phyloP scores from a whole-genome alignment of 768 basidiomycete genomes.

The Lactarius akahatsu region DNA sequence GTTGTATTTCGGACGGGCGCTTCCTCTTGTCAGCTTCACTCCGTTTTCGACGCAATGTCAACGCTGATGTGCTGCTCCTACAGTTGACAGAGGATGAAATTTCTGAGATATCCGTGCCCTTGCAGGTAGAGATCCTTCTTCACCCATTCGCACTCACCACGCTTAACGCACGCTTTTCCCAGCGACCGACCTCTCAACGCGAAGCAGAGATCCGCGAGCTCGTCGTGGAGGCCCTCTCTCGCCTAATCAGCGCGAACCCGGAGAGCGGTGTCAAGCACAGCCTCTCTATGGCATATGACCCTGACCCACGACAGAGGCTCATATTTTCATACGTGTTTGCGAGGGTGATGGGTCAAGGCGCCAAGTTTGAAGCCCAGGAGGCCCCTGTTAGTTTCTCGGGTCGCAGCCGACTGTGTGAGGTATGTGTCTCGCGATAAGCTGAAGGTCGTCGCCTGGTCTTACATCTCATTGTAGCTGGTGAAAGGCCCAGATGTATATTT shows the following conservation, averaged over 20 bases:
- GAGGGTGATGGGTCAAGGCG: conserved; percentile 75
- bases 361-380: conserved; percentile 67
- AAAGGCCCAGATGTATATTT: conserved; percentile 66
- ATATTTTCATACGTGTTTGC: conserved; percentile 87
- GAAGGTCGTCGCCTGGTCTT: background rate
- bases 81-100: conserved; percentile 18
- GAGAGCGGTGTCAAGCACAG: conserved; percentile 90
- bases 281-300: conserved; percentile 72
- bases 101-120: background rate
- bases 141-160: background rate
- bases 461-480: conserved; percentile 51
- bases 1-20: conserved; percentile 52
- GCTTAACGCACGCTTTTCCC: background rate
- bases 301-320: conserved; percentile 63
- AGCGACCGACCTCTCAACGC: conserved; percentile 29
- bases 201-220: conserved; percentile 62
- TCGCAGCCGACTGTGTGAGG: conserved; percentile 39
- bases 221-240: conserved; percentile 76
- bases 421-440: conserved; percentile 24
- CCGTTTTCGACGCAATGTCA: background rate
- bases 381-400: conserved; percentile 26
- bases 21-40: conserved; percentile 34
- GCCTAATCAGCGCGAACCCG: conserved; percentile 79
- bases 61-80: conserved; percentile 3
- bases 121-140: background rate